Base-by-base conservation (phyloP, 1,284 basidiomycete genomes). In the Marasmius oreades region DNA sequence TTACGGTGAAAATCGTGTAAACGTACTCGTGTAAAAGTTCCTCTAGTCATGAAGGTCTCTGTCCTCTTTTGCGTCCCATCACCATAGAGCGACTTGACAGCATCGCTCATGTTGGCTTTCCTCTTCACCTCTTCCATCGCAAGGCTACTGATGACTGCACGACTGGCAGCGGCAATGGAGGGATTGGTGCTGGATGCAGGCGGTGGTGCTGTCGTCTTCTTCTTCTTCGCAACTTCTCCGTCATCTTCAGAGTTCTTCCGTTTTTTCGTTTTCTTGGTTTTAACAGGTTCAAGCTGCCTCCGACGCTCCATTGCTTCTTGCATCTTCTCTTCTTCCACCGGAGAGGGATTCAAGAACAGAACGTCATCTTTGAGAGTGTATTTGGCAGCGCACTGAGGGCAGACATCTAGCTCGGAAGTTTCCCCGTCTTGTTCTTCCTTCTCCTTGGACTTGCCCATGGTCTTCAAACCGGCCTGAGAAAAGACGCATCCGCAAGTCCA, bases 401-500 rank as follows among this genome's bases (percentile, higher is more conserved):
- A 92, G 24, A 88, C 69, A 37, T 84, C 79, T 20, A 85, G 69
- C 45, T 75, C 53, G 6, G 54, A 62, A 46, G 65, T 66, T 51
- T 70, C 69, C 12, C 64, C 62, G 24, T 70, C 64, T 51, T 69
- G 65, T 16, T 16, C 20, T 24, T 69, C 70, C 39, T 64, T 62
- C 51, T 70, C 61, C 60, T 69, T 60, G 3, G 77, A 67, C 3
- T 71, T 62, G 1, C 77, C 67, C 48, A 93, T 75, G 0, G 85
- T 84, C 59, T 84, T 85, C 43, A 94, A 75, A 3, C 86, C 90
- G 0, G 84, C 85, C 56, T 88, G 85, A 4, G 89, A 87, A 70
- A 94, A 88, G 33, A 92, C 92, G 67, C 92, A 95, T n/a, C 93
- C 93, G 65, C 94, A 97, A 0, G 86, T 73, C n/a, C 78, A 76